phyloP scores from a whole-genome alignment of 805 yeast genomes.

The Metschnikowia sp. region DNA sequence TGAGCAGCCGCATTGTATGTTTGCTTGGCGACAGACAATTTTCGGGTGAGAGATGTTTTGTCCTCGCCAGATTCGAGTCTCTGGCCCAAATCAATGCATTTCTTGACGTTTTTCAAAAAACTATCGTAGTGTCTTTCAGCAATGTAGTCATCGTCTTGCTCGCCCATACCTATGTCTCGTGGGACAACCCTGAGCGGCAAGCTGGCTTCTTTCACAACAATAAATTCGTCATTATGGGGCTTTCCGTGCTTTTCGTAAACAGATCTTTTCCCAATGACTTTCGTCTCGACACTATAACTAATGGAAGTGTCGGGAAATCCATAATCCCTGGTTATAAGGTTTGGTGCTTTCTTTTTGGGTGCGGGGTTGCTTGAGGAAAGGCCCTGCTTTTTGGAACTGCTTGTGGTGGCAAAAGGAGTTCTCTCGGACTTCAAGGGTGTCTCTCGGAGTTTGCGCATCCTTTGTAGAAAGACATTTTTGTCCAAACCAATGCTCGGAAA shows the following conservation, averaged over 20 bases:
- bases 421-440: constrained; percentile 6
- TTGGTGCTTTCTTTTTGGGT: constrained; percentile 5
- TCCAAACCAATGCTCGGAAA: constrained; percentile 26
- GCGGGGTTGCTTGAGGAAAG: not conserved
- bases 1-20: constrained; percentile 7
- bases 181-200: constrained; percentile 24
- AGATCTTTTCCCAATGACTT: constrained; percentile 24
- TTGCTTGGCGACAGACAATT: constrained; percentile 17
- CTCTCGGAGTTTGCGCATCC: constrained; percentile 17
- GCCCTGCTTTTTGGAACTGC: not conserved
- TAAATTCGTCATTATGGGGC: constrained; percentile 20
- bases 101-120: constrained; percentile 15
- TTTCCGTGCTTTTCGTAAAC: constrained; percentile 16
- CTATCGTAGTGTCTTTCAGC: constrained; percentile 17
- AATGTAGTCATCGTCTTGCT: constrained; percentile 7
- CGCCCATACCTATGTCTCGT: constrained; percentile 1
- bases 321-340: constrained; percentile 22
- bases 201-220: constrained; percentile 24
- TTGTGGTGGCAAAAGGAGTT: not conserved
- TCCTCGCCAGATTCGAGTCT: constrained; percentile 9
- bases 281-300: constrained; percentile 27
- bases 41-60: not conserved
- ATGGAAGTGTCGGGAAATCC: constrained; percentile 27
- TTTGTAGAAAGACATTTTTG: constrained; percentile 23
- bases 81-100: constrained; percentile 3